These are phyloP conservation scores for Massospora cicadina DNA, from an alignment of 371 early-diverging fungal species.

Conservation along the genomic window DNA sequence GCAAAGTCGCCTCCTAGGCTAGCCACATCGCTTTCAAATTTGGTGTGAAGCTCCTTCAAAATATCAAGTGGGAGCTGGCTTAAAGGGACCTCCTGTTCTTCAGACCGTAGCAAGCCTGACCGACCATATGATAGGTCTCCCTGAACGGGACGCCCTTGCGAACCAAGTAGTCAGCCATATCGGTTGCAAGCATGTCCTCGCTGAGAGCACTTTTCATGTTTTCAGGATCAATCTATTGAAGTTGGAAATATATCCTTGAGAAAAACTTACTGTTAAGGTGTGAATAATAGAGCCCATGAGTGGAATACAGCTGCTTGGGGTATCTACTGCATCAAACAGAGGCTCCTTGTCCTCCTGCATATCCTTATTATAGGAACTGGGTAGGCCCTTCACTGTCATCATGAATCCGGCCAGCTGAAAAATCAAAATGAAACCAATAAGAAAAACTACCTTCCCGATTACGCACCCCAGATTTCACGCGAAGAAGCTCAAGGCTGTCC, in stretches of 20 bases:
- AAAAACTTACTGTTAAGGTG: conserved; percentile 45
- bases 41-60: conserved; percentile 58
- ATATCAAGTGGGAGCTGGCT: conserved; percentile 50
- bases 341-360: conserved; percentile 97
- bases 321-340: conserved; percentile 86
- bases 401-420: conserved; percentile 75
- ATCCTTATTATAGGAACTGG: conserved; percentile 96
- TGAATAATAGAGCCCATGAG: conserved; percentile 78
- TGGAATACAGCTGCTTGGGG: conserved; percentile 68
- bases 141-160: conserved; percentile 90
- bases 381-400: conserved; percentile 92
- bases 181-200: conserved; percentile 91
- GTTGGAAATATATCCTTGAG: conserved; percentile 8
- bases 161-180: conserved; percentile 93
- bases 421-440: conserved; percentile 1
- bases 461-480: conserved; percentile 92
- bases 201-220: conserved; percentile 59
- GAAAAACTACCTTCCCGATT: conserved; percentile 53
- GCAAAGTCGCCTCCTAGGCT: conserved; percentile 67
- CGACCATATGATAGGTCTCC: conserved; percentile 92
- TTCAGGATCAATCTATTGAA: conserved; percentile 41
- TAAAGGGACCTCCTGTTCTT: conserved; percentile 54
- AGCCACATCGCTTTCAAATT: conserved; percentile 62
- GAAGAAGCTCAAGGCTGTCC: conserved; percentile 83
- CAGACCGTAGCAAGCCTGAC: conserved; percentile 82